Conservation (phyloP, 1,139 yeast genomes). For the Kodamaea sp. region DNA sequence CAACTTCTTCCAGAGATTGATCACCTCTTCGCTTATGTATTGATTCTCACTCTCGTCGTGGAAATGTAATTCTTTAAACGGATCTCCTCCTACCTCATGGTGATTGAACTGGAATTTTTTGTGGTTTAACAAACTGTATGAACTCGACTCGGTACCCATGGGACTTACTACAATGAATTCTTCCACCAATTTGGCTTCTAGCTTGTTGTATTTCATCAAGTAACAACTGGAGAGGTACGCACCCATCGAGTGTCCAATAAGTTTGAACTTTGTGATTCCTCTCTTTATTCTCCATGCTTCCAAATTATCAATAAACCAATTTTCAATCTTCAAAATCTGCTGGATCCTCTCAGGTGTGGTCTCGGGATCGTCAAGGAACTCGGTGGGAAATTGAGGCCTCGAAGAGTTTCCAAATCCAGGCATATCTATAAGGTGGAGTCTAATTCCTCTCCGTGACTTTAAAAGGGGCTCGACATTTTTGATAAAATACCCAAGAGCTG, state of each 20-base stretch:
- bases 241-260: conserved; percentile 49
- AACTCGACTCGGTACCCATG: conserved; percentile 48
- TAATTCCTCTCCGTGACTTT: conserved; percentile 33
- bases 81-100: conserved; percentile 28
- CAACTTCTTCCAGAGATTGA: conserved; percentile 32
- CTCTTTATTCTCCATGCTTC: conserved; percentile 39
- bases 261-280: conserved; percentile 27
- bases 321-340: conserved; percentile 38
- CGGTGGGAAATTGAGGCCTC: conserved; percentile 39
- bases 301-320: conserved; percentile 45
- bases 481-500: conserved; percentile 46
- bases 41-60: conserved; percentile 15
- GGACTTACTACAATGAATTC: conserved; percentile 43
- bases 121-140: conserved; percentile 35
- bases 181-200: conserved; percentile 23
- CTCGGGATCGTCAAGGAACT: conserved; percentile 26
- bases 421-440: conserved; percentile 39
- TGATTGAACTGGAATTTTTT: conserved; percentile 35
- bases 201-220: conserved; percentile 40
- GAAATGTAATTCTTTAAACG: conserved; percentile 19
- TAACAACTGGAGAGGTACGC: conserved; percentile 45
- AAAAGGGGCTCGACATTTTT: conserved; percentile 39
- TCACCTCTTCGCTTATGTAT: conserved; percentile 22
- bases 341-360: conserved; percentile 25
- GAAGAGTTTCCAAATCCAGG: conserved; percentile 51